A percentile compares a stretch with the other conserved stretches of the same genome.
Evolutionary conservation across 176 grass and related monocot species (phyloP).

Genomic region (Oryza glaberrima): DNA sequence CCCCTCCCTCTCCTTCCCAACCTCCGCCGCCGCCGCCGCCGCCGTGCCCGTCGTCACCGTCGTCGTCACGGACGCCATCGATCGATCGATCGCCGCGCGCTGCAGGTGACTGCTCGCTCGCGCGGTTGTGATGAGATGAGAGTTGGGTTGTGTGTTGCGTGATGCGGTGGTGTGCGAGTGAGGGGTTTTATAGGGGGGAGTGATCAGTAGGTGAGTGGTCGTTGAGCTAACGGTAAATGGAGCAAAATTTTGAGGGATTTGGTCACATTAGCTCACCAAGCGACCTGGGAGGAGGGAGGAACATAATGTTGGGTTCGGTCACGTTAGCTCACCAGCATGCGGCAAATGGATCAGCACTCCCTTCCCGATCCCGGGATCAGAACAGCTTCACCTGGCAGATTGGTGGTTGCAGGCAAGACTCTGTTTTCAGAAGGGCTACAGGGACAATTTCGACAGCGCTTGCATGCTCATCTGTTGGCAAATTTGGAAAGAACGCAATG

Average conservation of each 20-base stretch:
- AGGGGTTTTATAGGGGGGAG: conserved; percentile 37
- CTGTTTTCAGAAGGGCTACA: too few species aligned
- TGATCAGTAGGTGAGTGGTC: conserved; percentile 16
- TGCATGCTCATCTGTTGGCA: too few species aligned
- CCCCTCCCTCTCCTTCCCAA: conserved; percentile 46
- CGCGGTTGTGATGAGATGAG: neutral
- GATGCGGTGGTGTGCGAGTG: neutral
- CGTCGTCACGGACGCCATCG: conserved; percentile 62
- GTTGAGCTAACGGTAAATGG: conserved; percentile 50
- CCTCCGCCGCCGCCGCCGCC: neutral
- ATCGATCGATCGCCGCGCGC: neutral
- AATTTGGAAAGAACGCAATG: too few species aligned
- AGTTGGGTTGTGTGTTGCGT: neutral
- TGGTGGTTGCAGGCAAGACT: too few species aligned
- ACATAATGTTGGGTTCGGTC: neutral
- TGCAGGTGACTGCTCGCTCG: neutral
- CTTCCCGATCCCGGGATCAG: too few species aligned
- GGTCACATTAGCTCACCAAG: conserved; percentile 50
- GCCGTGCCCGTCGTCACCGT: neutral
- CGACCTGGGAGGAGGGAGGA: neutral
- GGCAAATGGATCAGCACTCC: too few species aligned
- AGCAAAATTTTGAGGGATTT: neutral
- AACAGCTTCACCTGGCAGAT: too few species aligned
- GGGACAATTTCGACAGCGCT: too few species aligned
- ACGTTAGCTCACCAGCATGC: too few species aligned